Evolutionary conservation across 2,329 filamentous ascomycete genomes (phyloP).

Genomic region (Didymella segeticola): DNA sequence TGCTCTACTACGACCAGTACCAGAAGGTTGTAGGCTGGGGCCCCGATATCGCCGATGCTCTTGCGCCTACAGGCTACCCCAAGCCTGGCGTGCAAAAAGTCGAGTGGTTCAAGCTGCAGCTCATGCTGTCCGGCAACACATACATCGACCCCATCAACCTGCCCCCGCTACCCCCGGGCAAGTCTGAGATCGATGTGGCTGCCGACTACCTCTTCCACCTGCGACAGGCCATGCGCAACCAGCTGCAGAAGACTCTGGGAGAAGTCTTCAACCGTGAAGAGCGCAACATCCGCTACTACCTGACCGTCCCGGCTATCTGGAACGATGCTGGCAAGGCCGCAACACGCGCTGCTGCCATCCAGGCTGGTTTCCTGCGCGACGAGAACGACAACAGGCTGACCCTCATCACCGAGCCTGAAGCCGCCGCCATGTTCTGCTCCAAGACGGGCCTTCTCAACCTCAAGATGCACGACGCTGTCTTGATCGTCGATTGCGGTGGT

Average conservation of each 20-base stretch:
- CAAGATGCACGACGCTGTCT: slow-evolving; percentile 97
- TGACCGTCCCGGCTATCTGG: slow-evolving; percentile 99
- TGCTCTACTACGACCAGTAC: slow-evolving; percentile 99
- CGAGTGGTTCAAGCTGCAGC: slow-evolving; percentile 99
- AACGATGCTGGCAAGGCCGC: slow-evolving; percentile 98
- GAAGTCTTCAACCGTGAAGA: slow-evolving; percentile 98
- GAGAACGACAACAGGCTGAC: slow-evolving; percentile 98
- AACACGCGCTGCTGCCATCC: slow-evolving; percentile 92
- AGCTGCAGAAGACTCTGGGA: slow-evolving; percentile 93
- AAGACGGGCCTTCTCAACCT: slow-evolving; percentile 95
- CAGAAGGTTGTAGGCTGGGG: slow-evolving; percentile 99
- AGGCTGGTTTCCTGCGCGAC: slow-evolving; percentile 94
- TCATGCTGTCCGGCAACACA: slow-evolving; percentile 98
- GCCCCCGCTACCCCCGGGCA: slow-evolving; percentile 93
- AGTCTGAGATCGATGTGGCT: slow-evolving; percentile 99
- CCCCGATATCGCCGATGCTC: slow-evolving; percentile 94
- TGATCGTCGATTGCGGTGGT: slow-evolving; percentile 98
- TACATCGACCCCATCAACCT: slow-evolving; percentile 99
- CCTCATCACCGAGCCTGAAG: slow-evolving; percentile 94
- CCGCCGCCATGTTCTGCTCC: slow-evolving; percentile 95
- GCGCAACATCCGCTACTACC: slow-evolving; percentile 95
- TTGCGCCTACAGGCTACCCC: slow-evolving; percentile 95
- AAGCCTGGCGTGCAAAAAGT: slow-evolving; percentile 98
- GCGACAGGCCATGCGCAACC: slow-evolving; percentile 93
- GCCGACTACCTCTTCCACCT: slow-evolving; percentile 99